Conservation (phyloP, 2,329 filamentous ascomycete genomes). For the Penicillium sp. region DNA sequence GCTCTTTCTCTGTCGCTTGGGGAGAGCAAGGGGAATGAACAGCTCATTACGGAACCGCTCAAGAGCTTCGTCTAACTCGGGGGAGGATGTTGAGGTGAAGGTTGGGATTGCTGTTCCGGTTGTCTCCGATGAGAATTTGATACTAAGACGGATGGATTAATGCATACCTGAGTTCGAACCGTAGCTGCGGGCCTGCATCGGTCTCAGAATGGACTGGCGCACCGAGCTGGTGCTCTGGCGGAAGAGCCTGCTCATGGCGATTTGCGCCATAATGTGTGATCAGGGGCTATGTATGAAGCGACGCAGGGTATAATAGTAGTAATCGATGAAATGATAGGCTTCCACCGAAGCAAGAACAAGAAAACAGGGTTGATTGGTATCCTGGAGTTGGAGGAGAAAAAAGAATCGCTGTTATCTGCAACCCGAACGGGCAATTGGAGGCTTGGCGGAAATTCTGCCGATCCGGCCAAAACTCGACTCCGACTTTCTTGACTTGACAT, state of each 20-base stretch:
- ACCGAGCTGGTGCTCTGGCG: constrained; percentile 35
- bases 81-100: constrained; percentile 41
- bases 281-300: not conserved
- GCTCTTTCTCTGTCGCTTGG: constrained; percentile 38
- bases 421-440: constrained; percentile 24
- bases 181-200: constrained; percentile 35
- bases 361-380: constrained; percentile 12
- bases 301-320: not conserved
- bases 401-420: constrained; percentile 20
- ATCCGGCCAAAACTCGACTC: constrained; percentile 33
- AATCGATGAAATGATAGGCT: not conserved
- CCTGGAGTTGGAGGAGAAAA: constrained; percentile 23
- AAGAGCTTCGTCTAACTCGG: constrained; percentile 44
- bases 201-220: constrained; percentile 32
- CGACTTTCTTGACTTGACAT: constrained; percentile 20
- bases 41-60: constrained; percentile 44
- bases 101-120: constrained; percentile 36
- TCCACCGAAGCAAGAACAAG: not conserved
- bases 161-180: constrained; percentile 33
- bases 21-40: constrained; percentile 45
- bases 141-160: not conserved
- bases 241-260: constrained; percentile 39
- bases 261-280: constrained; percentile 39
- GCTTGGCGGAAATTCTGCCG: constrained; percentile 43
- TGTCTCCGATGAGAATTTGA: not conserved